Evolutionary conservation across 2,329 filamentous ascomycete genomes (phyloP), one percentile per base, ranked within the genome.

Genomic region (Cladophialophora bantiana): DNA sequence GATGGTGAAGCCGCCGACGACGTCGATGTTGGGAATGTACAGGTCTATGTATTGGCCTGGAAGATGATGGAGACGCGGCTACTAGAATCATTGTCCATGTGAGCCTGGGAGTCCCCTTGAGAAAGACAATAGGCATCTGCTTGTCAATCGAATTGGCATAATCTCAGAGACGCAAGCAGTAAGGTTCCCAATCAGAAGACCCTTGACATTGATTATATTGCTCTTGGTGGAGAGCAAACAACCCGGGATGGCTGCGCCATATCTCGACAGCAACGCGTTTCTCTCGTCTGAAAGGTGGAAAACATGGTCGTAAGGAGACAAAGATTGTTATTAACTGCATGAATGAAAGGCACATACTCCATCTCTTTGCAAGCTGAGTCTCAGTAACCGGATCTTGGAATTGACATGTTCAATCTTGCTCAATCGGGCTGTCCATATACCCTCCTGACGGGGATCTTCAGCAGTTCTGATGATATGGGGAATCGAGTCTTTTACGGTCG

Each of bases 11-110:
- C 93, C 93, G 38, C 93, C 93, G 3, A 92, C 89, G 75, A 90
- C 88, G 52, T 84, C 74, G 53, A 92, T 80, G 42, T 81, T 82
- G 1, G 93, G 92, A 61, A 93, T 85, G 76, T 90, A 89, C 6
- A 93, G 89, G 76, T 97, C 93, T 64, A 97, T 84, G 92, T 93
- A 97, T 82, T 96, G 93, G 62, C 93, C 93, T 4, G 93, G 88
- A 5, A 88, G 83, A 78, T 95, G 96, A 84, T 91, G 77, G 52
- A 79, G 75, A 66, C 74, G 68, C 64, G 76, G 74, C 62, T 72
- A 70, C 18, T 65, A 67, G 71, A 72, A 69, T 2, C 52, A 10
- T 67, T 34, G 38, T 58, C 35, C 50, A 36, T 70, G 63, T 68
- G 59, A 68, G 66, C 60, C 48, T 34, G 48, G 40, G 31, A 31